Evolutionary conservation across 2,329 filamentous ascomycete species (phyloP).

Genomic region (Epichloe typhina): DNA sequence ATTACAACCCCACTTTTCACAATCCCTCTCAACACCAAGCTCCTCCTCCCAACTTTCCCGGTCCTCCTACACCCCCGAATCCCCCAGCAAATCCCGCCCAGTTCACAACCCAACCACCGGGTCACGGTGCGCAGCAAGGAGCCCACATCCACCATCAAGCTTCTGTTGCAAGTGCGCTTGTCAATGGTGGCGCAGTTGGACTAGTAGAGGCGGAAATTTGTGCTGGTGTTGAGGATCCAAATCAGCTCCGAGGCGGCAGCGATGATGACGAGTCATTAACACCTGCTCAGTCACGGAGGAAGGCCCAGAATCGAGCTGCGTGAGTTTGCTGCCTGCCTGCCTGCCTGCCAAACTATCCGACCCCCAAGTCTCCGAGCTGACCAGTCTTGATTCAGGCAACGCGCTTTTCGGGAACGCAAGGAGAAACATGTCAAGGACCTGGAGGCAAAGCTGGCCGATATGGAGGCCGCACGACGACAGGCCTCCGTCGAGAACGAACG

Average conservation of each 20-base stretch:
- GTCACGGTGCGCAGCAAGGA: slow-evolving; percentile 12
- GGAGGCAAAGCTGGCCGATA: slow-evolving; percentile 66
- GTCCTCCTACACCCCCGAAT: slow-evolving; percentile 43
- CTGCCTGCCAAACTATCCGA: neutral
- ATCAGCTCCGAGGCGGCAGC: slow-evolving; percentile 26
- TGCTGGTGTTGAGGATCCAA: slow-evolving; percentile 20
- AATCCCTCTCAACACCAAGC: slow-evolving; percentile 12
- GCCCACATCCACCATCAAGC: slow-evolving; percentile 15
- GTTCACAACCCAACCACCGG: slow-evolving; percentile 14
- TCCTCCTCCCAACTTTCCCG: slow-evolving; percentile 20
- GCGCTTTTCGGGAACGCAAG: slow-evolving; percentile 91
- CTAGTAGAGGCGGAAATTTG: slow-evolving; percentile 24
- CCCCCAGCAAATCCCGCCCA: slow-evolving; percentile 33
- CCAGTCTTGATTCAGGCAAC: slow-evolving; percentile 49
- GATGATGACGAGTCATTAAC: slow-evolving; percentile 44
- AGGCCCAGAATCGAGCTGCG: slow-evolving; percentile 50
- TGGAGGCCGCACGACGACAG: slow-evolving; percentile 61
- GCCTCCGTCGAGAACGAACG: slow-evolving; percentile 76
- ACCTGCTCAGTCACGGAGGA: slow-evolving; percentile 44
- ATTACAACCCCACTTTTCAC: slow-evolving; percentile 27
- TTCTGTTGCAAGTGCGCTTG: slow-evolving; percentile 10
- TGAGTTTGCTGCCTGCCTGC: slow-evolving; percentile 23
- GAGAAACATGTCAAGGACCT: slow-evolving; percentile 90
- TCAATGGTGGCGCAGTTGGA: slow-evolving; percentile 10
- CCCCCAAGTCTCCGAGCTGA: neutral